These are phyloP conservation scores for Pichia sp. DNA, from an alignment of 1,139 yeast species.

Conservation along the genomic window DNA sequence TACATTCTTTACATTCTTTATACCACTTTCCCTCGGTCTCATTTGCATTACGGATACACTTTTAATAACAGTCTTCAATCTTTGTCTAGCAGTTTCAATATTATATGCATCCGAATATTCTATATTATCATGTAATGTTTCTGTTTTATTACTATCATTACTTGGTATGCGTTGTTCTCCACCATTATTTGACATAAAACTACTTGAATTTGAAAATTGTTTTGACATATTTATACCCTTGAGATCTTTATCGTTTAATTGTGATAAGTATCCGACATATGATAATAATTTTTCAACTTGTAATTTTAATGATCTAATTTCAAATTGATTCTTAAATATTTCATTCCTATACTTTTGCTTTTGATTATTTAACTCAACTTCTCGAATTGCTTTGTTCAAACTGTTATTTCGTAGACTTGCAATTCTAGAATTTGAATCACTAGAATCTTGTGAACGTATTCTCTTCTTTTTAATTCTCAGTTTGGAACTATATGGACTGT, in stretches of 20 bases:
- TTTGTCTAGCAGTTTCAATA: slow-evolving; percentile 34
- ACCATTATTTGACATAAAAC: not conserved
- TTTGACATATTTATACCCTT: not conserved
- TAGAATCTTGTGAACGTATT: slow-evolving; percentile 2
- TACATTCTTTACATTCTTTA: not conserved
- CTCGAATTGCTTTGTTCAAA: slow-evolving; percentile 27
- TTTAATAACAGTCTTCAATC: slow-evolving; percentile 34
- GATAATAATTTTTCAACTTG: slow-evolving; percentile 53
- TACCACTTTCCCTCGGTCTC: slow-evolving; percentile 23
- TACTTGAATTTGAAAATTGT: slow-evolving; percentile 2
- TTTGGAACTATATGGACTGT: not conserved
- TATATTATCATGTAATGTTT: slow-evolving; percentile 20
- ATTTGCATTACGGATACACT: slow-evolving; percentile 31
- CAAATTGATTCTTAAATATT: slow-evolving; percentile 46
- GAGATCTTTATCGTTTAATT: slow-evolving; percentile 29
- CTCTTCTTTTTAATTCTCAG: slow-evolving; percentile 8
- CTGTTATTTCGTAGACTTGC: slow-evolving; percentile 21
- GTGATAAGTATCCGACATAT: slow-evolving; percentile 52
- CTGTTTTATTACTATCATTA: slow-evolving; percentile 1
- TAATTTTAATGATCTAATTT: slow-evolving; percentile 45
- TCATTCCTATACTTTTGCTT: slow-evolving; percentile 39
- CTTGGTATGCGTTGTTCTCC: slow-evolving; percentile 15
- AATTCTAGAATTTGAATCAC: slow-evolving; percentile 12
- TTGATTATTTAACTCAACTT: slow-evolving; percentile 22
- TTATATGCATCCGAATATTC: slow-evolving; percentile 53